Percentiles rank a stretch among this genome's conserved stretches.
Conservation (phyloP, 176 grass and related monocot species). For the Oryza glumipatula region DNA sequence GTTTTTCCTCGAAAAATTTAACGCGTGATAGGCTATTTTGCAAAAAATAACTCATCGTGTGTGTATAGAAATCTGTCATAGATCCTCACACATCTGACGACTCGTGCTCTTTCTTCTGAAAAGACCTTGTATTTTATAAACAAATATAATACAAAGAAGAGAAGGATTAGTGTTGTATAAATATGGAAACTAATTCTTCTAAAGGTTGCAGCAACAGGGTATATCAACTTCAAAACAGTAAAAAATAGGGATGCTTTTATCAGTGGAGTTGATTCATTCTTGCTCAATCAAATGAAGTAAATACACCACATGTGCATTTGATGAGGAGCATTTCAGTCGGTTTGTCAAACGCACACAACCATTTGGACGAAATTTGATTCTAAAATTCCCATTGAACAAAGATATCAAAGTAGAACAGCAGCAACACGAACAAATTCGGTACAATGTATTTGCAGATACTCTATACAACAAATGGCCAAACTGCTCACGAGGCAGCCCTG, state of each 20-base stretch:
- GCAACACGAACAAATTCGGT: not conserved
- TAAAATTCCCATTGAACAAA: slow-evolving; percentile 30
- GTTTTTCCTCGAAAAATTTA: too few species aligned
- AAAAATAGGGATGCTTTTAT: not conserved
- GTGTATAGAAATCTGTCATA: too few species aligned
- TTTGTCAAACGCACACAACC: not conserved
- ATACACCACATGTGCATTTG: not conserved
- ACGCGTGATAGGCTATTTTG: too few species aligned
- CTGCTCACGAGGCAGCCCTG: not conserved
- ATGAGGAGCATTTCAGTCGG: not conserved
- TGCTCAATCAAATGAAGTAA: not conserved
- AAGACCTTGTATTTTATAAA: too few species aligned
- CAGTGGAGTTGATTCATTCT: too few species aligned
- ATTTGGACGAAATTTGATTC: not conserved
- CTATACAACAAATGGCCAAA: slow-evolving; percentile 32
- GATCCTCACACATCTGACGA: too few species aligned
- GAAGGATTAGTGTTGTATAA: too few species aligned
- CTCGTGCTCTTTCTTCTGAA: too few species aligned
- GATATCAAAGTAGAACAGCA: not conserved
- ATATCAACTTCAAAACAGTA: not conserved
- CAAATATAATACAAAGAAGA: too few species aligned
- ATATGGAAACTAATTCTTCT: not conserved
- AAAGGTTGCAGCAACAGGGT: not conserved
- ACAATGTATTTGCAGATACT: slow-evolving; percentile 8
- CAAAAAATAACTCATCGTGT: too few species aligned